These are phyloP conservation scores for Penicillium bovifimosum DNA, from an alignment of 495 filamentous ascomycete species.

Conservation along the genomic window DNA sequence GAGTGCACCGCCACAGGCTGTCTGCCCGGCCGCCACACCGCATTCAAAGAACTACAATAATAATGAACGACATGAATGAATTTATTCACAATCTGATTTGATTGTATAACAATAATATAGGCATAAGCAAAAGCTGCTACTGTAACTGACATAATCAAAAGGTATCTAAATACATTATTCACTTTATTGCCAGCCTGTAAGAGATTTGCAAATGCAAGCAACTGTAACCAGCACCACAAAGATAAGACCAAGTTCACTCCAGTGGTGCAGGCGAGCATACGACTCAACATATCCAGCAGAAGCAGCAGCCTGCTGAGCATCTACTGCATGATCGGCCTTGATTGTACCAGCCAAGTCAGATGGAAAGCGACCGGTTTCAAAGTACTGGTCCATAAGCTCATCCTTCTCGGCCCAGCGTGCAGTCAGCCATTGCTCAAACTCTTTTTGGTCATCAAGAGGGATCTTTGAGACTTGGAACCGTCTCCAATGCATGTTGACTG, in stretches of 20 bases:
- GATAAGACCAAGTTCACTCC: slow-evolving; percentile 52
- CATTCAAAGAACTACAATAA: slow-evolving; percentile 5
- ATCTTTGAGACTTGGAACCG: slow-evolving; percentile 53
- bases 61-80: background rate
- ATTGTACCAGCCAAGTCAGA: slow-evolving; percentile 47
- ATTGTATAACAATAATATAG: background rate
- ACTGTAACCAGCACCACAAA: slow-evolving; percentile 43
- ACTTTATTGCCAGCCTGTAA: slow-evolving; percentile 5
- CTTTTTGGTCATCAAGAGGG: slow-evolving; percentile 51
- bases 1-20: slow-evolving; percentile 22
- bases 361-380: slow-evolving; percentile 56
- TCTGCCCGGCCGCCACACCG: slow-evolving; percentile 6
- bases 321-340: slow-evolving; percentile 30
- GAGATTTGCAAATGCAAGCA: slow-evolving; percentile 27
- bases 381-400: slow-evolving; percentile 51
- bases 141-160: background rate
- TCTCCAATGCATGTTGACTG: slow-evolving; percentile 67
- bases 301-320: slow-evolving; percentile 29
- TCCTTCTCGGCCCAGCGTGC: slow-evolving; percentile 62
- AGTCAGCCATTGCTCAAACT: slow-evolving; percentile 54
- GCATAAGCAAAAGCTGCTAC: background rate
- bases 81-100: background rate
- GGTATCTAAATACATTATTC: slow-evolving; percentile 1
- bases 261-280: slow-evolving; percentile 46
- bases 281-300: slow-evolving; percentile 54